phyloP scores from a whole-genome alignment of 2,329 filamentous ascomycete genomes.

The Stagonosporopsis tanaceti region DNA sequence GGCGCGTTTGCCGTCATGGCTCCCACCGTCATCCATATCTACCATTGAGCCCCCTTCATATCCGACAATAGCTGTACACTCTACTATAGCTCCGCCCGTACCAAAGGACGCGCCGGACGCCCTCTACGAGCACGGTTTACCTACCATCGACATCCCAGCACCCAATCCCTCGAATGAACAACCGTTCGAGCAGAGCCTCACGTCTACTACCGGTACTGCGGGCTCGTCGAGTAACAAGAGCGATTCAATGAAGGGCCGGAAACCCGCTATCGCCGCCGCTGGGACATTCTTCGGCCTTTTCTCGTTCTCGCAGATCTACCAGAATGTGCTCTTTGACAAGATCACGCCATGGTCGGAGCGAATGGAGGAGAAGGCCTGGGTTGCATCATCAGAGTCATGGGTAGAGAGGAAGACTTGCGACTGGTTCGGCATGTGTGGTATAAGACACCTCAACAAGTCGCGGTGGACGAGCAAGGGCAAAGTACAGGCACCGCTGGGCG shows the following conservation, averaged over 20 bases:
- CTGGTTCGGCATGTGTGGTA: conserved; percentile 80
- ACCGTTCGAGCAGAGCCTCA: conserved; percentile 24
- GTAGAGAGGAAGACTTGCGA: conserved; percentile 65
- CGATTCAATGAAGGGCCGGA: conserved; percentile 48
- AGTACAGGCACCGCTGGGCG: conserved; percentile 26
- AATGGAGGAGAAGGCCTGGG: conserved; percentile 46
- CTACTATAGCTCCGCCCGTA: conserved; percentile 23
- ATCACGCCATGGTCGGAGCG: conserved; percentile 44
- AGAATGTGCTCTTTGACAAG: conserved; percentile 43
- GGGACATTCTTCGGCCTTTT: conserved; percentile 49
- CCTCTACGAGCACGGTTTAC: conserved; percentile 23
- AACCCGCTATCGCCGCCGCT: conserved; percentile 43
- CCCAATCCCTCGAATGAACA: conserved; percentile 36
- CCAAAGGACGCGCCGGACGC: conserved; percentile 39
- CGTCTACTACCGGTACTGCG: conserved; percentile 27
- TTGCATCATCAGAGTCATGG: conserved; percentile 50
- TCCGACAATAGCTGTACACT: conserved; percentile 31
- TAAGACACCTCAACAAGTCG: conserved; percentile 70
- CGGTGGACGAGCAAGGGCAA: conserved; percentile 54
- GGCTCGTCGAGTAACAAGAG: conserved; percentile 27
- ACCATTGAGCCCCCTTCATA: conserved; percentile 36
- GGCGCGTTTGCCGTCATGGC: conserved; percentile 34
- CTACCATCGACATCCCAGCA: conserved; percentile 42
- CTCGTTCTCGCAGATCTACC: conserved; percentile 48
- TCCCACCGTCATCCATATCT: conserved; percentile 33